Evolutionary conservation across 2,329 filamentous ascomycete species (phyloP).

Genomic region (Phialemoniopsis sp.): DNA sequence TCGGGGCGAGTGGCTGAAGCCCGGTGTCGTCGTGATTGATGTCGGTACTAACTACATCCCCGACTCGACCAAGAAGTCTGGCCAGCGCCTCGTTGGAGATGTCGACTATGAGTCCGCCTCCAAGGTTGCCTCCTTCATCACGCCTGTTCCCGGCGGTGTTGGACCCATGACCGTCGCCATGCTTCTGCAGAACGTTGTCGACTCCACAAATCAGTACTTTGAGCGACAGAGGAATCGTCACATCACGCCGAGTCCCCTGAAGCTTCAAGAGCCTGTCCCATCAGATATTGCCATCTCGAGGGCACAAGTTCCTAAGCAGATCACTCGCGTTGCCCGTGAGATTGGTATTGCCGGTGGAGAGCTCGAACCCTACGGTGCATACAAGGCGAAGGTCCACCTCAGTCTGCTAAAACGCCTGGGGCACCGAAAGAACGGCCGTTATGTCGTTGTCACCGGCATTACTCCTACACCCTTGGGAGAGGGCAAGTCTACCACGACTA

Average conservation of each 20-base stretch:
- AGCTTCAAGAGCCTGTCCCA: conserved; percentile 76
- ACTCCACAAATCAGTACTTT: conserved; percentile 77
- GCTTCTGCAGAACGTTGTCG: conserved; percentile 92
- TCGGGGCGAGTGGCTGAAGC: conserved; percentile 93
- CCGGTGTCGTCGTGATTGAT: conserved; percentile 92
- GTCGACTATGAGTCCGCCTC: conserved; percentile 85
- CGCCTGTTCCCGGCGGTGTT: conserved; percentile 92
- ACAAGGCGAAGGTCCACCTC: conserved; percentile 94
- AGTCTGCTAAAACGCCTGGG: conserved; percentile 75
- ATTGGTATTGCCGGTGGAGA: conserved; percentile 85
- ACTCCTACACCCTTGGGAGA: conserved; percentile 95
- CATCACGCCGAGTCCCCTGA: conserved; percentile 79
- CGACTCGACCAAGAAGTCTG: conserved; percentile 86
- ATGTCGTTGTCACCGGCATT: conserved; percentile 91
- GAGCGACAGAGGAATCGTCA: conserved; percentile 77
- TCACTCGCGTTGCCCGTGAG: conserved; percentile 79
- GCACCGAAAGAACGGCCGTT: conserved; percentile 84
- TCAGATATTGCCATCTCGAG: conserved; percentile 93
- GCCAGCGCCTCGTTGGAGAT: conserved; percentile 87
- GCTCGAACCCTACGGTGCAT: conserved; percentile 88
- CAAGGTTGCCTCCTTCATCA: conserved; percentile 87
- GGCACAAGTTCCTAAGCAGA: conserved; percentile 85
- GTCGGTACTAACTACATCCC: conserved; percentile 96
- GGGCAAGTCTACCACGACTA: conserved; percentile 96
- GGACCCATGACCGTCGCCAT: conserved; percentile 99